Percentiles rank a stretch among this genome's conserved stretches.
Conservation (phyloP, 2,329 filamentous ascomycete species). For the Colletotrichum tofieldiae region DNA sequence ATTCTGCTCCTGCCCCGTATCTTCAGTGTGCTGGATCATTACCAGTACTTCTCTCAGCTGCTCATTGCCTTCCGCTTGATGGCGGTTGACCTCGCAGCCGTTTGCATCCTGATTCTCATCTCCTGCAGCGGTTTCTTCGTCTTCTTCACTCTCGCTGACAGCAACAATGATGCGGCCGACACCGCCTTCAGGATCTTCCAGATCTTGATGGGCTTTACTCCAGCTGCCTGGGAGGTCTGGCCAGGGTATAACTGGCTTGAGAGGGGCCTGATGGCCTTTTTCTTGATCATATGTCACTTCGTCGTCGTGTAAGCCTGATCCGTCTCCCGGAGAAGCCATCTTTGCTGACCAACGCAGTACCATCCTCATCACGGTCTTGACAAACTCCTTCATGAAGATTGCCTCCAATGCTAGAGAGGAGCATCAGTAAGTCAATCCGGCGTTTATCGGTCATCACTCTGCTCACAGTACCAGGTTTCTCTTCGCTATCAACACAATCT, state of each 20-base stretch:
- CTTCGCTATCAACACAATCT: slow-evolving; percentile 97
- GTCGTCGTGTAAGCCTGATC: slow-evolving; percentile 77
- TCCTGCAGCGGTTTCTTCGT: slow-evolving; percentile 96
- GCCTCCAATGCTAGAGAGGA: slow-evolving; percentile 95
- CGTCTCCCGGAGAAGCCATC: not conserved
- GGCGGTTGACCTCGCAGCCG: slow-evolving; percentile 89
- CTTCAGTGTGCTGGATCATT: slow-evolving; percentile 94
- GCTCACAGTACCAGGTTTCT: slow-evolving; percentile 71
- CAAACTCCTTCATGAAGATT: slow-evolving; percentile 96
- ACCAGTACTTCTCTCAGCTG: slow-evolving; percentile 95
- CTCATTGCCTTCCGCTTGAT: slow-evolving; percentile 95
- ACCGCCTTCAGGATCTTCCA: slow-evolving; percentile 95
- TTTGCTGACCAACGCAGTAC: slow-evolving; percentile 64
- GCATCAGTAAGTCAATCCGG: slow-evolving; percentile 71
- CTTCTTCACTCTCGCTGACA: slow-evolving; percentile 88
- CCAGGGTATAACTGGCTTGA: slow-evolving; percentile 83
- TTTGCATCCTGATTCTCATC: slow-evolving; percentile 88
- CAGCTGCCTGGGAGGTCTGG: slow-evolving; percentile 95
- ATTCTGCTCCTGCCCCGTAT: slow-evolving; percentile 91
- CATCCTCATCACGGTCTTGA: slow-evolving; percentile 94
- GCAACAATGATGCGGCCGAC: slow-evolving; percentile 77
- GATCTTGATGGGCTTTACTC: slow-evolving; percentile 95
- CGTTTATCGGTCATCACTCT: not conserved
- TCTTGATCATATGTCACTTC: slow-evolving; percentile 96
- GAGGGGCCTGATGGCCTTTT: slow-evolving; percentile 81